A percentile compares a stretch with the other conserved stretches of the same genome.
Conservation (phyloP, 2,329 filamentous ascomycete species). For the Cladosporium sp. region DNA sequence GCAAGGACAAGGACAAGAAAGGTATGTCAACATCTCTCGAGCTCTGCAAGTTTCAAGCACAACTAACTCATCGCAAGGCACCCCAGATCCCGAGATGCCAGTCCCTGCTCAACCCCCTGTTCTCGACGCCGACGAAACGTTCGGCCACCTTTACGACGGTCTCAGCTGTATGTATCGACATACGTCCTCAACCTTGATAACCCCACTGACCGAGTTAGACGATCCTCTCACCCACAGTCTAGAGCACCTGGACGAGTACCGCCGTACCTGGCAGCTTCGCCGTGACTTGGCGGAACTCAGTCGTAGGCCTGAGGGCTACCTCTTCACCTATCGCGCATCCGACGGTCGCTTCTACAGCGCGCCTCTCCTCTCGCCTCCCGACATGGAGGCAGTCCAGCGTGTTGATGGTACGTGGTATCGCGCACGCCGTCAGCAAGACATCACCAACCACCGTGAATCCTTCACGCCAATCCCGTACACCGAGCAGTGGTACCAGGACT, state of each 20-base stretch:
- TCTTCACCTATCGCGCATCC: background rate
- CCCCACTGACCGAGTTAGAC: background rate
- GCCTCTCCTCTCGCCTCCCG: conserved; percentile 5
- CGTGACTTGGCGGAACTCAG: conserved; percentile 6
- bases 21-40: background rate
- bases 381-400: conserved; percentile 1
- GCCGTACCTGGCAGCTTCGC: background rate
- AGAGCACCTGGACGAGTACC: background rate
- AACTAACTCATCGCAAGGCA: background rate
- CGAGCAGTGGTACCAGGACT: background rate
- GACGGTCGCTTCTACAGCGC: background rate
- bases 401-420: conserved; percentile 3
- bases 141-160: background rate
- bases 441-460: background rate
- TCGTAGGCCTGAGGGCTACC: background rate
- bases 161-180: background rate
- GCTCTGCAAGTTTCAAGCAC: background rate
- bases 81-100: background rate
- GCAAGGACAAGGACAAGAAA: background rate
- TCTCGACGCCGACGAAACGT: background rate
- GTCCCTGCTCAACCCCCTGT: background rate
- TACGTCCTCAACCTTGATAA: too few relatives aligned
- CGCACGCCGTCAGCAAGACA: background rate
- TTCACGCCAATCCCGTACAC: background rate
- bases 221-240: background rate